Base-by-base conservation (phyloP, 2,329 filamentous ascomycete species). In the Scytalidium lignicola region DNA sequence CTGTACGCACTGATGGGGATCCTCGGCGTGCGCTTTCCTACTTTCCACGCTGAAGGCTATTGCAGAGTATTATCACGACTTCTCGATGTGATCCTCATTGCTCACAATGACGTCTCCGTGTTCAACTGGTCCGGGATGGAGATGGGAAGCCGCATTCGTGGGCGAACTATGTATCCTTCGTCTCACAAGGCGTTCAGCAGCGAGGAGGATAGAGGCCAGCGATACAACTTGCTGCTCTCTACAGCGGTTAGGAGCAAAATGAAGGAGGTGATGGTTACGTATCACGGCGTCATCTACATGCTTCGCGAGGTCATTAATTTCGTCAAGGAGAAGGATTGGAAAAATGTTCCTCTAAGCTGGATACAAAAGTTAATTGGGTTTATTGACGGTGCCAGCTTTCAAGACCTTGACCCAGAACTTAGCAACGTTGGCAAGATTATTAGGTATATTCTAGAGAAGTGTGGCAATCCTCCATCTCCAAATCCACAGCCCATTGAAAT, bases 111-210 rank as follows among this genome's bases (percentile, higher is more conserved):
- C 39, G 55, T 67, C 18, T 65, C 65, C 2, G 60, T 66, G 39
- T 67, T 66, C 53, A 65, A 66, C 50, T 67, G 64, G 65, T 57
- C 56, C 7, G 63, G 65, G 3, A 62, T 57, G 51, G 55, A 64
- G 17, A 53, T 61, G 44, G 63, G 63, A 3, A 66, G 63, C 23
- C 58, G 61, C 6, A 58, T 67, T 15, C 53, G 59, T 13, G 65
- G 65, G 13, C 51, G 64, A 28, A 65, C 63, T 2, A 47, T 67
- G 41, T 66, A 66, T 45, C 65, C 65, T 65, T 57, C 48, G 55
- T 54, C n/a, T 51, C 52, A 10, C 43, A 53, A 21, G 56, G 54
- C 18, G 43, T 41, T 13, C 44, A 50, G 15, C 46, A 39, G 19
- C 32, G 28, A n/a, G 55, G 57, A 43, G 28, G 52, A 15, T 51